A percentile compares a stretch with the other conserved stretches of the same genome.
Evolutionary conservation across 257 asterid genomes (phyloP).

Genomic region (Plectranthus barbatus): DNA sequence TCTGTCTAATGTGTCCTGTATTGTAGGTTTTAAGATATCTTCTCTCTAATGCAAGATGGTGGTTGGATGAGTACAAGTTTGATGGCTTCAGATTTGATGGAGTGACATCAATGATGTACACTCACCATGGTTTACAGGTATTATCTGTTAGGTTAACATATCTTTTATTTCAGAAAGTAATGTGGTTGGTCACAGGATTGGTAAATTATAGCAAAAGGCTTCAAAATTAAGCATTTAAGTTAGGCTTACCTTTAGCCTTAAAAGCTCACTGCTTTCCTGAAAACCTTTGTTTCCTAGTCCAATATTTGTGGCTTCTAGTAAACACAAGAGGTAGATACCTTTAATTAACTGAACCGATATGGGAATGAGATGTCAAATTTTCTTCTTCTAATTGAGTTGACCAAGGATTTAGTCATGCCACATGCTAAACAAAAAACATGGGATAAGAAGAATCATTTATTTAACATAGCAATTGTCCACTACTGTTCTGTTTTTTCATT

Average conservation of each 20-base stretch:
- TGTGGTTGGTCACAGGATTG: slow-evolving; percentile 8
- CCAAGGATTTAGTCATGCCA: not conserved
- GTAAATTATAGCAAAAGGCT: not conserved
- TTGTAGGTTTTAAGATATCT: slow-evolving; percentile 83
- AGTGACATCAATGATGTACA: slow-evolving; percentile 98
- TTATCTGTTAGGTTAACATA: slow-evolving; percentile 7
- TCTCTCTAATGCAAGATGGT: slow-evolving; percentile 98
- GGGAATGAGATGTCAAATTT: not conserved
- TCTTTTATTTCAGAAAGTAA: slow-evolving; percentile 3
- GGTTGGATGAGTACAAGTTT: slow-evolving; percentile 98
- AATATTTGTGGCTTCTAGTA: not conserved
- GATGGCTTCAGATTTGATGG: slow-evolving; percentile 99
- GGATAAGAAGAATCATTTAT: not conserved
- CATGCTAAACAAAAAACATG: not conserved
- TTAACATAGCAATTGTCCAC: too few species aligned
- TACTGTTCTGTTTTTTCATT: too few species aligned
- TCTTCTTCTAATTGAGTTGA: too few species aligned
- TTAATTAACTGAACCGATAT: not conserved
- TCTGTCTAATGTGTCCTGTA: slow-evolving; percentile 11
- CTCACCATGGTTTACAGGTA: slow-evolving; percentile 96
- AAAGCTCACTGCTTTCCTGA: not conserved
- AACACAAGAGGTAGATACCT: not conserved
- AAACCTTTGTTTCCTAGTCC: slow-evolving; percentile 4
- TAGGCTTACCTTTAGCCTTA: not conserved
- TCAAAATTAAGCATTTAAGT: not conserved